Evolutionary conservation across 2,329 filamentous ascomycete genomes (phyloP).

Genomic region (Arthroderma sp.): DNA sequence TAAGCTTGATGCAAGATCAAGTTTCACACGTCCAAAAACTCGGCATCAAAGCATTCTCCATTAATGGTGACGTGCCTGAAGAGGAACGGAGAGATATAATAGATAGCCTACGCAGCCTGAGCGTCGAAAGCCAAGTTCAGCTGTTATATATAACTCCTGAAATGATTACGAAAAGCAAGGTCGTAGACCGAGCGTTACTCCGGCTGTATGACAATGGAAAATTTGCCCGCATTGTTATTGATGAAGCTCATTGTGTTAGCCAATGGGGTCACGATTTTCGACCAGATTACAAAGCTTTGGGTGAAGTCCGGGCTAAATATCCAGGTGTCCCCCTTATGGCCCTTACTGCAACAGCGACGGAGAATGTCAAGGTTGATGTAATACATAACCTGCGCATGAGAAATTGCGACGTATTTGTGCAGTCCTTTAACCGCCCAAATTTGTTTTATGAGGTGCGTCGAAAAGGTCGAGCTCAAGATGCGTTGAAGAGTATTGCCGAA

Average conservation of each 20-base stretch:
- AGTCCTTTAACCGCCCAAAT: conserved; percentile 97
- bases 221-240: conserved; percentile 84
- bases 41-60: conserved; percentile 63
- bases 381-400: conserved; percentile 80
- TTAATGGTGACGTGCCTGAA: conserved; percentile 61
- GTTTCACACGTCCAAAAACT: conserved; percentile 66
- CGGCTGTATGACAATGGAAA: conserved; percentile 55
- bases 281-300: conserved; percentile 83
- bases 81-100: conserved; percentile 55
- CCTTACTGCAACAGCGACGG: conserved; percentile 85
- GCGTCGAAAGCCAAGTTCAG: conserved; percentile 66
- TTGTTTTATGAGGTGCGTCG: conserved; percentile 70
- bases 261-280: conserved; percentile 99
- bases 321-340: conserved; percentile 82
- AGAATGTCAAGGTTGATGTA: conserved; percentile 83
- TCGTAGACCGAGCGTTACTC: conserved; percentile 53
- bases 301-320: conserved; percentile 58
- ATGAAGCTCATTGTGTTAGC: conserved; percentile 98
- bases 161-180: conserved; percentile 74
- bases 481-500: conserved; percentile 39
- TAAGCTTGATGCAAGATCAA: conserved; percentile 97
- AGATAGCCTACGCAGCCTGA: conserved; percentile 44
- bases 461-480: conserved; percentile 50
- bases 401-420: conserved; percentile 64
- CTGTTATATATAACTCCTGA: conserved; percentile 93